Conservation (phyloP, 495 filamentous ascomycete species). For the Tuber magnatum region DNA sequence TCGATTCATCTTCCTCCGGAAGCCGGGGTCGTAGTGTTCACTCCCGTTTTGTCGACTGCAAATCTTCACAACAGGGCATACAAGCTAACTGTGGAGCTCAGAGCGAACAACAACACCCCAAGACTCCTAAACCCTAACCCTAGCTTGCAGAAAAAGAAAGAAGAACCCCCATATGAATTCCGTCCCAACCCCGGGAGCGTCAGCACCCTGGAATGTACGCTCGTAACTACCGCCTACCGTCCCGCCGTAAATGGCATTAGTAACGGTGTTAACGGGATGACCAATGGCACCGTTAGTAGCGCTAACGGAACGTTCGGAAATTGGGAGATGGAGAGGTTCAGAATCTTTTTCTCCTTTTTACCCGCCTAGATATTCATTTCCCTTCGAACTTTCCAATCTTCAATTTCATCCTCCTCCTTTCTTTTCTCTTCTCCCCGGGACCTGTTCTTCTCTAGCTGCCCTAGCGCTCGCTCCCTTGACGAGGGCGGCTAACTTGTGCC, state of each 20-base stretch:
- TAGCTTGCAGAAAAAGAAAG: constrained; percentile 25
- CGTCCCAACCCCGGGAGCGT: constrained; percentile 52
- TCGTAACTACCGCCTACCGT: constrained; percentile 44
- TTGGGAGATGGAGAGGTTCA: constrained; percentile 62
- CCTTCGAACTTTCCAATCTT: background rate
- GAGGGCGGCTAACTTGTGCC: background rate
- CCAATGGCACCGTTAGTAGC: background rate
- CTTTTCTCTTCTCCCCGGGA: constrained; percentile 3
- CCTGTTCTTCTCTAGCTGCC: background rate
- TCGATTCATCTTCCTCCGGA: constrained; percentile 33
- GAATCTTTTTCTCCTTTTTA: constrained; percentile 53
- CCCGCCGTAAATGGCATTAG: constrained; percentile 8
- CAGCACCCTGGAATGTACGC: constrained; percentile 59
- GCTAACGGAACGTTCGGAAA: constrained; percentile 36
- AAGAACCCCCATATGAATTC: constrained; percentile 54
- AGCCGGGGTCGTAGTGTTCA: constrained; percentile 27
- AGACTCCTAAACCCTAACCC: constrained; percentile 17
- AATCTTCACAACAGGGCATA: constrained; percentile 25
- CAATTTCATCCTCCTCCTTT: background rate
- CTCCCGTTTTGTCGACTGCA: constrained; percentile 28
- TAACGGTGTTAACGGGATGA: constrained; percentile 6
- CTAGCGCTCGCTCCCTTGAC: background rate
- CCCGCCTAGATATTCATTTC: constrained; percentile 6
- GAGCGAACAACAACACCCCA: constrained; percentile 20
- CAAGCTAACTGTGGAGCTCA: constrained; percentile 27